These are phyloP conservation scores for Pichia sp. DNA, from an alignment of 1,139 yeast genomes.

Conservation along the genomic window DNA sequence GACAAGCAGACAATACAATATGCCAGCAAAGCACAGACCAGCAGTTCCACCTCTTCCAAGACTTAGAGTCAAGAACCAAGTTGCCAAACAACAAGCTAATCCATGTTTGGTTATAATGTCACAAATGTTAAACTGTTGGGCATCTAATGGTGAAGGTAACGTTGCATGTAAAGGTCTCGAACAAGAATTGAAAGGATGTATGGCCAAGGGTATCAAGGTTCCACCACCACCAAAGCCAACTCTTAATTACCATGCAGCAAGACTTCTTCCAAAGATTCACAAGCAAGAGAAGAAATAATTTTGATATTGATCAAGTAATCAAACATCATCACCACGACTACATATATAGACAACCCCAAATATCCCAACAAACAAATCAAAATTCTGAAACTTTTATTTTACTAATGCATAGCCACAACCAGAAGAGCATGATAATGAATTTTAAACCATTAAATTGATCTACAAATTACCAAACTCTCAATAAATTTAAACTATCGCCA, in stretches of 20 bases:
- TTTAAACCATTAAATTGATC: no score
- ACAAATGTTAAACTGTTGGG: conserved; percentile 91
- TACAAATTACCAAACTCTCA: no score
- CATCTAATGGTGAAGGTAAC: conserved; percentile 87
- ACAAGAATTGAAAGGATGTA: conserved; percentile 52
- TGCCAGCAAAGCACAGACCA: conserved; percentile 23
- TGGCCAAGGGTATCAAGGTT: conserved; percentile 45
- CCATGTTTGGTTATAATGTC: conserved; percentile 84
- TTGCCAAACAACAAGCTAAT: conserved; percentile 55
- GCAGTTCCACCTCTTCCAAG: conserved; percentile 72
- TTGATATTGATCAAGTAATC: no score
- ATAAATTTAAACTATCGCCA: no score
- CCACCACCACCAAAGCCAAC: conserved; percentile 46
- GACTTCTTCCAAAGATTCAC: conserved; percentile 71
- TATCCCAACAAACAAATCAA: no score
- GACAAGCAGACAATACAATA: background rate
- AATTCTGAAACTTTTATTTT: no score
- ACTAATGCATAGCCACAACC: no score
- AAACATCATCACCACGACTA: no score
- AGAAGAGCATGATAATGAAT: no score
- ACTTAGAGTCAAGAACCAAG: conserved; percentile 66
- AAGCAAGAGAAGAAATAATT: conserved; percentile 23
- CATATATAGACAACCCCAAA: no score
- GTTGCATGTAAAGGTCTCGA: conserved; percentile 64
- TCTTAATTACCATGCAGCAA: conserved; percentile 79